Evolutionary conservation across 495 filamentous ascomycete genomes (phyloP).

Genomic region (Umbilicaria muhlenbergii): DNA sequence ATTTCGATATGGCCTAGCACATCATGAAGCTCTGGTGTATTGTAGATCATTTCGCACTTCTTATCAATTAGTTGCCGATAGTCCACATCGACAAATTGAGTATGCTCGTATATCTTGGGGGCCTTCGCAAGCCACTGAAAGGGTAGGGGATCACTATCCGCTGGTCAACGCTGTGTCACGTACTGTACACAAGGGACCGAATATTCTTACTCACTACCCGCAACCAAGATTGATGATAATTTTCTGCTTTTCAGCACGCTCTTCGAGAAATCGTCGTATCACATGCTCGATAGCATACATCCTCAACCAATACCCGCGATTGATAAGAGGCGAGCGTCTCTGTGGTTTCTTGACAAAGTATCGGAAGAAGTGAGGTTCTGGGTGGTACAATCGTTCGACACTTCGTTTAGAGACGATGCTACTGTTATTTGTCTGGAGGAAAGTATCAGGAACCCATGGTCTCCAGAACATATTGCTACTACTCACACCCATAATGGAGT

Average conservation of each 20-base stretch:
- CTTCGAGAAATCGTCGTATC: constrained; percentile 52
- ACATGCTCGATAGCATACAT: constrained; percentile 65
- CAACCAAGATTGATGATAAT: constrained; percentile 77
- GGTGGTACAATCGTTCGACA: constrained; percentile 69
- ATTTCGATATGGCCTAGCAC: constrained; percentile 33
- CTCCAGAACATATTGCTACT: not conserved
- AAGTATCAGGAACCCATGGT: constrained; percentile 1
- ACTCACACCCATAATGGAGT: constrained; percentile 56
- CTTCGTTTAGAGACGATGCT: constrained; percentile 83
- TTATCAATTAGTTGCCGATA: constrained; percentile 64
- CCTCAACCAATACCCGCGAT: constrained; percentile 74
- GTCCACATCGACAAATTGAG: constrained; percentile 73
- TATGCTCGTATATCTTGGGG: constrained; percentile 32
- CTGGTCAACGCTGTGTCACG: constrained; percentile 4
- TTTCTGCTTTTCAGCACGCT: constrained; percentile 43
- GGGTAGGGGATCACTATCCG: constrained; percentile 67
- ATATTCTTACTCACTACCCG: constrained; percentile 55
- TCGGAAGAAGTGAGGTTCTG: constrained; percentile 66
- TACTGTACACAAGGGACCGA: not conserved
- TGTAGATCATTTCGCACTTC: constrained; percentile 51
- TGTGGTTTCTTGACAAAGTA: constrained; percentile 76
- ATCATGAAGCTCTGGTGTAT: constrained; percentile 39
- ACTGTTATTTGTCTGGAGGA: constrained; percentile 64
- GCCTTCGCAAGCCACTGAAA: constrained; percentile 65
- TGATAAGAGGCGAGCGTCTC: constrained; percentile 68